Evolutionary conservation across 192 early-diverging fungal genomes (phyloP).

Genomic region (Coemansia brasiliensis): DNA sequence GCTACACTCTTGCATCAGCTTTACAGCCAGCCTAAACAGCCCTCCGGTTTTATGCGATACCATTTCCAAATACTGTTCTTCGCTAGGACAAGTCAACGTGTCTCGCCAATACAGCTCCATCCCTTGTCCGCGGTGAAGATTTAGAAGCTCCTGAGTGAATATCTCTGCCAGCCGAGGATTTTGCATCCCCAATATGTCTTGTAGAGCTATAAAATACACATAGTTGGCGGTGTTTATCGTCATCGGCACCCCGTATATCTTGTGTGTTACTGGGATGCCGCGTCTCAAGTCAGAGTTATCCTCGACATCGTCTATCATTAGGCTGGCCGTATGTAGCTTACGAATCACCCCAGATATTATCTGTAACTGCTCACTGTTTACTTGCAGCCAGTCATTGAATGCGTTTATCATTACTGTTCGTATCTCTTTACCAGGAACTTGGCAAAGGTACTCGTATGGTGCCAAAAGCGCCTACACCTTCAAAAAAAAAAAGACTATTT

Average conservation of each 20-base stretch:
- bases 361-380: slow-evolving; percentile 65
- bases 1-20: slow-evolving; percentile 86
- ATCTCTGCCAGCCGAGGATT: slow-evolving; percentile 73
- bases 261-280: slow-evolving; percentile 91
- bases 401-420: slow-evolving; percentile 88
- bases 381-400: slow-evolving; percentile 86
- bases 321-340: slow-evolving; percentile 92
- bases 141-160: slow-evolving; percentile 90
- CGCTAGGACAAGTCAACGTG: slow-evolving; percentile 82
- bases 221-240: slow-evolving; percentile 98
- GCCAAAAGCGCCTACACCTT: slow-evolving; percentile 78
- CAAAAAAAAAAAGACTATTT: not conserved
- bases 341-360: slow-evolving; percentile 80
- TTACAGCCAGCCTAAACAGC: slow-evolving; percentile 88
- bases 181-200: slow-evolving; percentile 66
- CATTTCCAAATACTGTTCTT: slow-evolving; percentile 94
- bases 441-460: slow-evolving; percentile 84
- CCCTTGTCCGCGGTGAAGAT: slow-evolving; percentile 93
- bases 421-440: slow-evolving; percentile 91
- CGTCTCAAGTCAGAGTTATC: slow-evolving; percentile 87
- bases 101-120: slow-evolving; percentile 98
- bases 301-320: slow-evolving; percentile 98
- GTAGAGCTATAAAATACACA: slow-evolving; percentile 91
- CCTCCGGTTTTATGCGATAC: slow-evolving; percentile 97
- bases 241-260: slow-evolving; percentile 88